phyloP scores from a whole-genome alignment of 2,329 filamentous ascomycete genomes.

The Verticillium alfalfae region DNA sequence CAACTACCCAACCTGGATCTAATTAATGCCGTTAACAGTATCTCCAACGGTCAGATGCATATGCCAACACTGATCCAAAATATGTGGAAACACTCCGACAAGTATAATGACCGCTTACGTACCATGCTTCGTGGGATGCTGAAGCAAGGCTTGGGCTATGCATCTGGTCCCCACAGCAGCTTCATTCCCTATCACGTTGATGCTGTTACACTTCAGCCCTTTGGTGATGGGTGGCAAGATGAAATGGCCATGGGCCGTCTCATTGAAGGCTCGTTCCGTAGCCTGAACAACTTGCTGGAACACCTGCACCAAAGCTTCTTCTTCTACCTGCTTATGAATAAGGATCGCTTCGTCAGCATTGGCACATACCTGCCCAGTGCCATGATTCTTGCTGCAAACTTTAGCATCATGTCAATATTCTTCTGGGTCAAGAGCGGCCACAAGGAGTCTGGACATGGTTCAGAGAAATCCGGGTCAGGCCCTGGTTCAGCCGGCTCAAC shows the following conservation, averaged over 20 bases:
- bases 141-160: slow-evolving; percentile 82
- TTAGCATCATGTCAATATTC: slow-evolving; percentile 89
- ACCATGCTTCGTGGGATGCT: slow-evolving; percentile 93
- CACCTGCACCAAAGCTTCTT: slow-evolving; percentile 99
- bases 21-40: slow-evolving; percentile 86
- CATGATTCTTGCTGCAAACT: slow-evolving; percentile 94
- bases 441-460: slow-evolving; percentile 13
- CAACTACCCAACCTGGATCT: slow-evolving; percentile 93
- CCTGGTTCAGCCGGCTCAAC: slow-evolving; percentile 4
- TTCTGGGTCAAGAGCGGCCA: slow-evolving; percentile 89
- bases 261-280: slow-evolving; percentile 85
- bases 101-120: slow-evolving; percentile 73
- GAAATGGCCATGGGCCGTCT: slow-evolving; percentile 92
- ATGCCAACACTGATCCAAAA: slow-evolving; percentile 79
- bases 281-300: slow-evolving; percentile 92
- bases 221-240: slow-evolving; percentile 91
- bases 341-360: slow-evolving; percentile 92
- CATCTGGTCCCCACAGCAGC: slow-evolving; percentile 84
- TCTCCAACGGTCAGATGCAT: slow-evolving; percentile 88
- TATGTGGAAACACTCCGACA: slow-evolving; percentile 71
- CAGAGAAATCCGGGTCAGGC: background rate
- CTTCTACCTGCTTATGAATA: slow-evolving; percentile 92
- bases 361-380: slow-evolving; percentile 94
- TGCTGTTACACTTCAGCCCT: slow-evolving; percentile 86
- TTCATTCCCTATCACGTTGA: slow-evolving; percentile 99